These are phyloP conservation scores for Rhododendron kiyosumense DNA, from an alignment of 148 eudicot species.

Conservation along the genomic window DNA sequence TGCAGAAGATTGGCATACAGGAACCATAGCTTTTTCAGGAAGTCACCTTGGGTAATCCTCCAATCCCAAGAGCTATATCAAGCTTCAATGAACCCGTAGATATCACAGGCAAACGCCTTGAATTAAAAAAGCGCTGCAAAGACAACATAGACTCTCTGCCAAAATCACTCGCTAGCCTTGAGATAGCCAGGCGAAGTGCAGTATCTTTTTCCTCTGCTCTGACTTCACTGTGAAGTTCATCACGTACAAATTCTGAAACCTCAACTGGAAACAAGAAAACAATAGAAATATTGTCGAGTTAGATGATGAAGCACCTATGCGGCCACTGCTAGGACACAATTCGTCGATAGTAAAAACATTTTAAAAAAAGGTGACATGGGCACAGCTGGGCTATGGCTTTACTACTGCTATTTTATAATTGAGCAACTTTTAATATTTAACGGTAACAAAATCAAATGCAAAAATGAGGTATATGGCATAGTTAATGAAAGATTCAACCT, in stretches of 20 bases:
- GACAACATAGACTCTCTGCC: conserved; percentile 82
- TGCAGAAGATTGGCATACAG: neutral
- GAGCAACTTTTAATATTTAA: neutral
- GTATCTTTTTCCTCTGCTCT: conserved; percentile 52
- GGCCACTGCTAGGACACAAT: neutral
- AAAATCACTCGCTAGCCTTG: conserved; percentile 65
- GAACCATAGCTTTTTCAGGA: neutral
- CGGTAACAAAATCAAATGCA: neutral
- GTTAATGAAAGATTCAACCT: neutral
- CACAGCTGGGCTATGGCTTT: neutral
- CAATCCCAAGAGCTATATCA: conserved; percentile 87
- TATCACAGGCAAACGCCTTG: conserved; percentile 78
- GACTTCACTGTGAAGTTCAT: conserved; percentile 50
- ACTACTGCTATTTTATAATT: neutral
- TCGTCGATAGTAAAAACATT: neutral
- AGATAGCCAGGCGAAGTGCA: conserved; percentile 66
- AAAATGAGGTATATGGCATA: neutral
- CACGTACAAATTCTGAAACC: conserved; percentile 51
- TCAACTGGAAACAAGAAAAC: conserved; percentile 39
- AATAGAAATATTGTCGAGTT: neutral
- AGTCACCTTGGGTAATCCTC: conserved; percentile 93
- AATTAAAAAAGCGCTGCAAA: conserved; percentile 69
- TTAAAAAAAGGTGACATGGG: neutral
- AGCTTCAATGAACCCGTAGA: conserved; percentile 93
- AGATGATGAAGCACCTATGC: neutral